These are phyloP conservation scores for Dissophora globulifera DNA, from an alignment of 192 early-diverging fungal genomes.

Conservation along the genomic window DNA sequence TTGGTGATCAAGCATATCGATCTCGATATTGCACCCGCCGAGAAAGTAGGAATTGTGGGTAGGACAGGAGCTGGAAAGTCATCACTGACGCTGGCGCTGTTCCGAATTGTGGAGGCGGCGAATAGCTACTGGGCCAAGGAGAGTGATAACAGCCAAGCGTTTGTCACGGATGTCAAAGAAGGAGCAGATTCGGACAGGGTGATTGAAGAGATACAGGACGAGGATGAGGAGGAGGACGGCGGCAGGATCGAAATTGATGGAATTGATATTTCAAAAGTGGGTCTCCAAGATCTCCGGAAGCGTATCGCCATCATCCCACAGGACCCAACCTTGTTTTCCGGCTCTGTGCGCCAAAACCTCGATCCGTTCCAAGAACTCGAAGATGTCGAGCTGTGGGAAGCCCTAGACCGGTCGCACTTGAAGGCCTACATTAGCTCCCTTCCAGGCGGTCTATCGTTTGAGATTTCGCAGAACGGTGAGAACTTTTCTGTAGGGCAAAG, in stretches of 20 bases:
- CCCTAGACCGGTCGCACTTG: conserved; percentile 80
- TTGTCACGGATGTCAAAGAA: background rate
- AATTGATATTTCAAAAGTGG: conserved; percentile 75
- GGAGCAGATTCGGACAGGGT: too few species aligned
- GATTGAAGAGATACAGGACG: conserved; percentile 49
- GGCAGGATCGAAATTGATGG: conserved; percentile 79
- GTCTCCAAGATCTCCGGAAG: conserved; percentile 78
- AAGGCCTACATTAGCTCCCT: conserved; percentile 33
- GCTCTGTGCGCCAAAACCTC: conserved; percentile 79
- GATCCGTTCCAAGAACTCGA: conserved; percentile 85
- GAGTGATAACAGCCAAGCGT: conserved; percentile 52
- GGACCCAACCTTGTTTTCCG: conserved; percentile 63
- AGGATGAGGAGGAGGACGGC: conserved; percentile 72
- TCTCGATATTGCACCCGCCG: conserved; percentile 64
- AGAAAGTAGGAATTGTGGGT: conserved; percentile 94
- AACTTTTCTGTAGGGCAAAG: conserved; percentile 85
- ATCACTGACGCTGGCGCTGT: conserved; percentile 62
- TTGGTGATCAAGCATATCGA: conserved; percentile 81
- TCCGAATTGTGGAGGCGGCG: conserved; percentile 60
- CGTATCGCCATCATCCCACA: conserved; percentile 90
- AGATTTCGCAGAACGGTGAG: conserved; percentile 82
- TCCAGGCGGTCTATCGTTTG: conserved; percentile 67
- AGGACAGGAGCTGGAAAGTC: conserved; percentile 64
- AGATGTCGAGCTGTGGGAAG: conserved; percentile 80
- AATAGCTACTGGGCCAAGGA: conserved; percentile 59